Evolutionary conservation across 139 green algal species (phyloP).

Genomic region (Klebsormidium nitens): DNA sequence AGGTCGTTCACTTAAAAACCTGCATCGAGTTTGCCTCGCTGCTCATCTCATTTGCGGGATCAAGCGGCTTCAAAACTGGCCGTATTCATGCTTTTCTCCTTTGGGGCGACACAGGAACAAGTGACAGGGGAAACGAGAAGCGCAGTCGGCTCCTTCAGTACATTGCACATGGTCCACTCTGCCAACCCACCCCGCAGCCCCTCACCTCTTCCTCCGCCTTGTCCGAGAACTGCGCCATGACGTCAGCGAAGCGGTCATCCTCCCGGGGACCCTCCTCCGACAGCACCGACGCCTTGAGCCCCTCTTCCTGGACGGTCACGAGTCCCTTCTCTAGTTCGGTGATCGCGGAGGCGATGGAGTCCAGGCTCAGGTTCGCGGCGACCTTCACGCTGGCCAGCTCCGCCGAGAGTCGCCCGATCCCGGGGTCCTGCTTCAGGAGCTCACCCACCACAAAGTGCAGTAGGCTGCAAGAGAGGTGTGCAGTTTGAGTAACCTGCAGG

Average conservation of each 20-base stretch:
- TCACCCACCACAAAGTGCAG: slow-evolving; percentile 68
- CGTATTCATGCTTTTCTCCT: too few species aligned
- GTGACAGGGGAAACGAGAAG: too few species aligned
- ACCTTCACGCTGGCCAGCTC: slow-evolving; percentile 20
- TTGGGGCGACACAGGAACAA: too few species aligned
- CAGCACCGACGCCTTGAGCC: slow-evolving; percentile 6
- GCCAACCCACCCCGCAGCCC: too few species aligned
- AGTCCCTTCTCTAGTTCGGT: slow-evolving; percentile 15
- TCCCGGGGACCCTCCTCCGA: neutral
- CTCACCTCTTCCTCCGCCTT: slow-evolving; percentile 13
- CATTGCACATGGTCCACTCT: too few species aligned
- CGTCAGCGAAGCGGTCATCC: slow-evolving; percentile 26
- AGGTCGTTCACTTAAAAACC: too few species aligned
- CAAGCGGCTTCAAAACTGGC: too few species aligned
- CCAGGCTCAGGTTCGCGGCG: slow-evolving; percentile 9
- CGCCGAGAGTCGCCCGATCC: slow-evolving; percentile 5
- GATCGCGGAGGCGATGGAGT: neutral
- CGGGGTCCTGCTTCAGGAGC: slow-evolving; percentile 31
- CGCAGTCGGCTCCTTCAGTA: too few species aligned
- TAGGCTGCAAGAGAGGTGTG: too few species aligned
- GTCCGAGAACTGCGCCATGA: slow-evolving; percentile 26
- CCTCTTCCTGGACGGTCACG: slow-evolving; percentile 22
- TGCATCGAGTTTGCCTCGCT: too few species aligned
- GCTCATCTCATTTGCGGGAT: too few species aligned
- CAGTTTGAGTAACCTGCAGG: too few species aligned